Evolutionary conservation across 768 basidiomycete genomes (phyloP).

Genomic region (Suillus subaureus): DNA sequence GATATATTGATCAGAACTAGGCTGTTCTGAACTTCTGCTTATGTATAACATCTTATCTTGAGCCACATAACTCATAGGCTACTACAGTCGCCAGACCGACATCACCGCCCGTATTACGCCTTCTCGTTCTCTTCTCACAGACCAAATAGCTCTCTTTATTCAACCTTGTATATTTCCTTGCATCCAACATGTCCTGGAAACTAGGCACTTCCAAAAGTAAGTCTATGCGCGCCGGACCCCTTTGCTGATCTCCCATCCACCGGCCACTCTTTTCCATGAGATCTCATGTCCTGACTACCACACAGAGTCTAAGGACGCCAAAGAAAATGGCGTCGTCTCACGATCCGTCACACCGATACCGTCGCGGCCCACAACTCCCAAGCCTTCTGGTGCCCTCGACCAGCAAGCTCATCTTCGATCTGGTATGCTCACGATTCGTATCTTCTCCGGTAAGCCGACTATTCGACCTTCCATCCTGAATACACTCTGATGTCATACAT

Average conservation of each 20-base stretch:
- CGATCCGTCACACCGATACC: constrained; percentile 82
- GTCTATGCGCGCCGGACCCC: constrained; percentile 11
- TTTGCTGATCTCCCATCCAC: constrained; percentile 10
- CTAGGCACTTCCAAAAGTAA: constrained; percentile 41
- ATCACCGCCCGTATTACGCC: constrained; percentile 4
- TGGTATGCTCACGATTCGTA: constrained; percentile 93
- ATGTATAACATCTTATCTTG: constrained; percentile 10
- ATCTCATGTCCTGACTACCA: constrained; percentile 11
- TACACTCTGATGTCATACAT: not conserved
- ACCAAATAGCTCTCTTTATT: not conserved
- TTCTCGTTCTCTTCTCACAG: constrained; percentile 7
- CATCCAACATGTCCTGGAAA: constrained; percentile 59
- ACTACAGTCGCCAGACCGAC: constrained; percentile 1
- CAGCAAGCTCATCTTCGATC: constrained; percentile 64
- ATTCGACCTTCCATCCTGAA: constrained; percentile 17
- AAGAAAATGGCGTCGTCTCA: constrained; percentile 70
- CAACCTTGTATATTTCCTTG: not conserved
- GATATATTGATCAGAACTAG: not conserved
- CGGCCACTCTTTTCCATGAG: constrained; percentile 6
- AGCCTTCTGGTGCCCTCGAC: constrained; percentile 52
- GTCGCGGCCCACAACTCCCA: constrained; percentile 80
- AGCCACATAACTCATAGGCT: constrained; percentile 1
- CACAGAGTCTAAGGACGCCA: constrained; percentile 68
- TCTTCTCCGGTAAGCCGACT: constrained; percentile 77
- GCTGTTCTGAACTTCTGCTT: constrained; percentile 2